phyloP scores from a whole-genome alignment of 129 eudicot genomes.

The Saposhnikovia divaricata region DNA sequence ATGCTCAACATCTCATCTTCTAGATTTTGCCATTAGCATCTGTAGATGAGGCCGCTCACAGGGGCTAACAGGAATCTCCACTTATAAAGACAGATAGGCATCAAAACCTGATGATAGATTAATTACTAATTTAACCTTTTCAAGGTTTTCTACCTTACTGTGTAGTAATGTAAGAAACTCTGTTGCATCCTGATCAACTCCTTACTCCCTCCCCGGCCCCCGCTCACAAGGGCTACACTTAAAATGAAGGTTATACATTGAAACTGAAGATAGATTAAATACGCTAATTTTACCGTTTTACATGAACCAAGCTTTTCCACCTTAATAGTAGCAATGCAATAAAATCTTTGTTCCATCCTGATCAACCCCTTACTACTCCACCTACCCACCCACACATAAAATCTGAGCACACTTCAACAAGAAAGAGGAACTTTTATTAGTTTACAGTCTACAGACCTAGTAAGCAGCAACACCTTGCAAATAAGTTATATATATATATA shows the following conservation, averaged over 20 bases:
- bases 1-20: constrained; percentile 5
- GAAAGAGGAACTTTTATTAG: neutral
- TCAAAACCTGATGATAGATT: neutral
- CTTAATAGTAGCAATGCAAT: neutral
- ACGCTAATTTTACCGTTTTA: neutral
- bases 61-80: neutral
- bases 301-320: neutral
- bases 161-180: neutral
- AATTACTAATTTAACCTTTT: neutral
- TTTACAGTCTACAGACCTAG: neutral
- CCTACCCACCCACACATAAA: neutral
- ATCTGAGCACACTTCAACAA: neutral
- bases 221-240: no score
- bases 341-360: neutral
- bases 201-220: no score
- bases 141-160: neutral
- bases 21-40: neutral
- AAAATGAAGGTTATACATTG: no score
- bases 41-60: neutral
- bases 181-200: neutral
- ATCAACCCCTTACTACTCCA: neutral
- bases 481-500: neutral
- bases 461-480: neutral
- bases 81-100: neutral
- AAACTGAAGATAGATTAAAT: neutral